These are phyloP conservation scores for Skeletonema grethae DNA, from an alignment of 108 stramenopile genomes.

Conservation along the genomic window DNA sequence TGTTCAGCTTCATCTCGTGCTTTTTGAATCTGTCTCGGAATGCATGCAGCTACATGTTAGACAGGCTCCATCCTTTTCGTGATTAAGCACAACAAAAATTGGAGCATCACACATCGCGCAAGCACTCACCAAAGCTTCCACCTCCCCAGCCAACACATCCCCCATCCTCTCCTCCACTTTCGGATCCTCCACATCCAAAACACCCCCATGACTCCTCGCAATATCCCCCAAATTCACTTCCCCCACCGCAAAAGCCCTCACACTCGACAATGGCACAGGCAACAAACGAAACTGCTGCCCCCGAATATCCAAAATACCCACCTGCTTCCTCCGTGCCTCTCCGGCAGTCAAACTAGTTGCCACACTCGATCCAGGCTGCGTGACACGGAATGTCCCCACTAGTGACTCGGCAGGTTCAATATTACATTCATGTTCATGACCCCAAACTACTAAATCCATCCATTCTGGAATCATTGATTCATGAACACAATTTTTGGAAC, in stretches of 20 bases:
- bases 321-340: conserved; percentile 89
- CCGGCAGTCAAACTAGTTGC: conserved; percentile 89
- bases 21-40: conserved; percentile 28
- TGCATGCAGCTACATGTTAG: neutral
- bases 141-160: conserved; percentile 61
- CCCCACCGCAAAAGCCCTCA: conserved; percentile 80
- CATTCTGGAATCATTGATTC: conserved; percentile 98
- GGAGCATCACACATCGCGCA: neutral
- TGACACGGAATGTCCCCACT: conserved; percentile 92
- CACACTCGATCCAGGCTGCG: conserved; percentile 95
- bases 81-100: too few species aligned
- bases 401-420: conserved; percentile 85
- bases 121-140: conserved; percentile 62
- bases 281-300: conserved; percentile 73
- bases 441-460: conserved; percentile 96
- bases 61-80: neutral
- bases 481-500: conserved; percentile 95
- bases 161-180: conserved; percentile 76
- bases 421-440: conserved; percentile 96
- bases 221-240: conserved; percentile 58
- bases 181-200: conserved; percentile 79
- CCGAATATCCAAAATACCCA: conserved; percentile 82
- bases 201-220: conserved; percentile 31
- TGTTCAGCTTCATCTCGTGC: conserved; percentile 41
- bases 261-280: conserved; percentile 77